These are phyloP conservation scores for Ceratocystis papillata DNA, from an alignment of 2,329 filamentous ascomycete species.

Conservation along the genomic window DNA sequence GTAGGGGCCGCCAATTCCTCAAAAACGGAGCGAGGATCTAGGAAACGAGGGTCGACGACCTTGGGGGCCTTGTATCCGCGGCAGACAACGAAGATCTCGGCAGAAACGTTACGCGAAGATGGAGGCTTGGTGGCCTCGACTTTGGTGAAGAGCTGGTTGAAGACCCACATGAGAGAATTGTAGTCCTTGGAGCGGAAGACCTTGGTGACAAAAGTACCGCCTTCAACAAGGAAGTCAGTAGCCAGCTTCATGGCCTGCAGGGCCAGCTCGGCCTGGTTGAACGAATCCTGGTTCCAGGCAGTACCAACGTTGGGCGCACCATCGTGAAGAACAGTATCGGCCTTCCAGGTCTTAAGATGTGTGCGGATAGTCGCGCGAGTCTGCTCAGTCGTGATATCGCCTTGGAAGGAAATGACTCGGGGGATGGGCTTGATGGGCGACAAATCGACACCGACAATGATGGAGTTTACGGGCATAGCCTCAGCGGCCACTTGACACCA, in stretches of 20 bases:
- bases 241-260: constrained; percentile 86
- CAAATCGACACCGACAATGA: constrained; percentile 91
- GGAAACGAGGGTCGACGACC: constrained; percentile 78
- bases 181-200: constrained; percentile 97
- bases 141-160: constrained; percentile 90
- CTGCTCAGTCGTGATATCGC: constrained; percentile 95
- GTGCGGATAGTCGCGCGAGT: constrained; percentile 79
- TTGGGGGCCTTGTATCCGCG: constrained; percentile 92
- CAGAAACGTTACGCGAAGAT: constrained; percentile 88
- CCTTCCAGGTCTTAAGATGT: constrained; percentile 92
- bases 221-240: constrained; percentile 80
- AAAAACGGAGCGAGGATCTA: constrained; percentile 83
- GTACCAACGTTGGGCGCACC: constrained; percentile 97
- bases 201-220: constrained; percentile 92
- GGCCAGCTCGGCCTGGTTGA: constrained; percentile 88
- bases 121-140: constrained; percentile 97
- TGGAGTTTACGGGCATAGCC: constrained; percentile 78
- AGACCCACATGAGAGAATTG: constrained; percentile 90
- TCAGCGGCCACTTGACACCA: constrained; percentile 96
- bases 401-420: constrained; percentile 87
- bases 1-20: constrained; percentile 76
- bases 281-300: constrained; percentile 96
- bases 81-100: constrained; percentile 97
- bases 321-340: constrained; percentile 89
- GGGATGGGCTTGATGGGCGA: constrained; percentile 93